A percentile compares a stretch with the other conserved stretches of the same genome.
Conservation (phyloP, 1,284 basidiomycete genomes). For the Earliella scabrosa region DNA sequence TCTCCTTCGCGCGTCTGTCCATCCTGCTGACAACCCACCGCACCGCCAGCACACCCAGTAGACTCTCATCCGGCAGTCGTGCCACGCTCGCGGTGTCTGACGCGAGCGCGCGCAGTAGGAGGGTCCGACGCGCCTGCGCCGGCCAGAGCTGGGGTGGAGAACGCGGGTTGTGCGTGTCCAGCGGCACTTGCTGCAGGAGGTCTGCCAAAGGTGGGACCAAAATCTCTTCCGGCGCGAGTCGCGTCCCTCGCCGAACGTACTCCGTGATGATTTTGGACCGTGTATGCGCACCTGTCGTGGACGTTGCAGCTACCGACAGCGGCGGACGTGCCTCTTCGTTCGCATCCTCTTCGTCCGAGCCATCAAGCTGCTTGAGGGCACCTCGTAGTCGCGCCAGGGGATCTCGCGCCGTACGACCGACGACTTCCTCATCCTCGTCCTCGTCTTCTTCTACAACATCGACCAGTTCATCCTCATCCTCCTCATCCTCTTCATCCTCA, state of each 20-base stretch:
- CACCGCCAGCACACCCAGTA: slow-evolving; percentile 56
- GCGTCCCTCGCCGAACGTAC: slow-evolving; percentile 73
- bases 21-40: slow-evolving; percentile 62
- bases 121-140: slow-evolving; percentile 53
- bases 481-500: slow-evolving; percentile 42
- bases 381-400: slow-evolving; percentile 71
- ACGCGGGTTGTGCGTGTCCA: slow-evolving; percentile 22
- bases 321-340: slow-evolving; percentile 23
- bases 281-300: slow-evolving; percentile 32
- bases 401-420: slow-evolving; percentile 54
- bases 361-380: slow-evolving; percentile 61
- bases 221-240: slow-evolving; percentile 64
- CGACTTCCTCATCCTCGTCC: slow-evolving; percentile 48
- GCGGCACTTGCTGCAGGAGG: slow-evolving; percentile 46
- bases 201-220: slow-evolving; percentile 50
- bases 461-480: slow-evolving; percentile 59
- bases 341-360: slow-evolving; percentile 33
- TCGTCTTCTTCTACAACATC: slow-evolving; percentile 57
- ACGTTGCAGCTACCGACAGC: slow-evolving; percentile 38
- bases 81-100: slow-evolving; percentile 58
- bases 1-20: slow-evolving; percentile 53
- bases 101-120: slow-evolving; percentile 60
- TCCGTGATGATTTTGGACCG: slow-evolving; percentile 58
- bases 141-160: slow-evolving; percentile 48
- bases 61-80: slow-evolving; percentile 46